Evolutionary conservation across 2,329 filamentous ascomycete genomes (phyloP), one percentile per base, ranked within the genome.

Genomic region (Diaporthe citrichinensis): DNA sequence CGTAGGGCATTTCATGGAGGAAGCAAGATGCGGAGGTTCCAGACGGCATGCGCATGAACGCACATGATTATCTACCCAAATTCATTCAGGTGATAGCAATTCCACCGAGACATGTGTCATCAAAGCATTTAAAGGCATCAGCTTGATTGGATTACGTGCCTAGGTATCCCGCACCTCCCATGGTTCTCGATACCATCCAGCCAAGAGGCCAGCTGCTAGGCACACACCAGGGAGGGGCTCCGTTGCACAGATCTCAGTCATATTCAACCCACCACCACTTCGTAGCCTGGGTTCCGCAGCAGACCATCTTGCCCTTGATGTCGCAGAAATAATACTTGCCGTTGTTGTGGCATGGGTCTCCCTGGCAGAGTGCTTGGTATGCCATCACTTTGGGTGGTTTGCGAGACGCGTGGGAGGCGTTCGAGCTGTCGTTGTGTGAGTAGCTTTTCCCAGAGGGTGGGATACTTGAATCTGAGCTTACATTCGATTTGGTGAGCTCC

Each of bases 251-350:
- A 36, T 31, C 5, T 39, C 20, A 39, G 23, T 61, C 57, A 4
- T 41, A 15, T 8, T 61, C 23, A 10, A 39, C 34, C 57, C 23
- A 15, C 20, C 36, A 41, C 8, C 12, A 15, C 20, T 9, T n/a
- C 0, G 34, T 46, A 31, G 14, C 15, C 39, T 65, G 59, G 17
- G 39, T 31, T 6, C 17, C 17, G 25, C 39, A 65, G 41, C 59
- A 65, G 2, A 65, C 1, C 59, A 65, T 65, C 59, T 10, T 65
- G 14, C 59, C 59, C 59, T 65, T 65, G n/a, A 65, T 46, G 17
- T 65, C 59, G 23, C 59, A 65, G 3, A 20, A 65, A 7, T 46
- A 46, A 2, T 4, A n/a, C 25, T 12, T 12, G n/a, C 39, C 59
- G 4, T 9, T 2, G 39, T 65, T 46, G 7, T 31, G 39, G 25